Base-by-base conservation (phyloP, 2,329 filamentous ascomycete species). In the Fusarium transvaalense region DNA sequence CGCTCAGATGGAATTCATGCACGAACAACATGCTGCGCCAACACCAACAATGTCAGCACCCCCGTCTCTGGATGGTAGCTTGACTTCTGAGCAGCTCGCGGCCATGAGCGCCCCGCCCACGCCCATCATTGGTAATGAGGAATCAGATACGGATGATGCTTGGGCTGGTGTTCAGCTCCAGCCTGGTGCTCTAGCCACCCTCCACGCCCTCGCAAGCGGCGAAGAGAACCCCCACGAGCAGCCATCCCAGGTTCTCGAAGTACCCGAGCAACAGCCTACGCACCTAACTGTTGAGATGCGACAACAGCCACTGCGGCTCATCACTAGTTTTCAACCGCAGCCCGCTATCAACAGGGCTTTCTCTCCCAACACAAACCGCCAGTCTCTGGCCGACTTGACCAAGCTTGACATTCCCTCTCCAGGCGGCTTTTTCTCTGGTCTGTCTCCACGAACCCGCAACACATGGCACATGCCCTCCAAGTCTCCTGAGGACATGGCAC, bases 401-500 rank as follows among this genome's bases (percentile, higher is more conserved):
- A 89, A 88, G 61, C 86, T 97, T 21, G 94, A 94, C 27, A 94
- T 98, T 34, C 95, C 94, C 8, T 97, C 95, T 0, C 95, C 95
- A 0, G 91, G 93, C 27, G 93, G 92, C 1, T 97, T 97, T 84
- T 97, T 97, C 79, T 92, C 92, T 3, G 93, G 91, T 0, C 86
- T 97, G 29, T 92, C 91, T 37, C 88, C 91, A 5, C 87, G 88
- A 54, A 89, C 91, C 37, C 89, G 94, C 53, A 89, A 90, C 74
- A 96, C 94, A 14, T 98, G 95, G 95, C 89, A 93, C 74, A 82
- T 90, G 62, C 83, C 85, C 13, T 81, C 81, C 29, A 81, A 79
- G 70, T 83, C 85, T 21, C 84, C 86, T 14, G 84, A 87, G 10
- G 85, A 85, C 19, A 76, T 84, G 66, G 80, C 82, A 5, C 88